Percentiles rank a stretch among this genome's conserved stretches.
phyloP scores from a whole-genome alignment of 1,284 basidiomycete genomes.

The Ceratorhiza oryzae-sativae region DNA sequence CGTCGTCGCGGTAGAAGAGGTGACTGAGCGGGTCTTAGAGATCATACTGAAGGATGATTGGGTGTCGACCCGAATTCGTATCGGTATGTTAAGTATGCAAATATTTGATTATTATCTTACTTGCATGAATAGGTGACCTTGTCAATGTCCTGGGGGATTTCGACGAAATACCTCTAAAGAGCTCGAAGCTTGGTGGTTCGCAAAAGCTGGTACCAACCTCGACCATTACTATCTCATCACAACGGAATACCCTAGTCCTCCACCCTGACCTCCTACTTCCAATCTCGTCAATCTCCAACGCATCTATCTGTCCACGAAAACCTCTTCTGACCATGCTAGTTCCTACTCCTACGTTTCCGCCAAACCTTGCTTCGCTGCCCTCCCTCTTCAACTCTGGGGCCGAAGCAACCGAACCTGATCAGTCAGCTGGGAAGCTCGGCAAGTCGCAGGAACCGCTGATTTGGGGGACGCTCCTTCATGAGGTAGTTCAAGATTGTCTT shows the following conservation, averaged over 20 bases:
- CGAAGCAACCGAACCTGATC: conserved; percentile 48
- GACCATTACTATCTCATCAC: conserved; percentile 64
- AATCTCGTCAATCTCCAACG: conserved; percentile 83
- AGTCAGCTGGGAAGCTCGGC: conserved; percentile 59
- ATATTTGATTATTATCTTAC: conserved; percentile 11
- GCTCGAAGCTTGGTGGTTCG: conserved; percentile 49
- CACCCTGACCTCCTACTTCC: conserved; percentile 92
- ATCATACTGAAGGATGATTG: conserved; percentile 72
- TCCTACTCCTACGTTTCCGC: conserved; percentile 48
- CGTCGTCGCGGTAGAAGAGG: conserved; percentile 9
- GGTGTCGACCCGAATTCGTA: conserved; percentile 62
- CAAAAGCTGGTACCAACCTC: conserved; percentile 62
- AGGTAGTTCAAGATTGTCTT: conserved; percentile 84
- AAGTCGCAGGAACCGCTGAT: conserved; percentile 49
- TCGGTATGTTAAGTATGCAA: conserved; percentile 55
- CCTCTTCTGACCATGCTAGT: conserved; percentile 71
- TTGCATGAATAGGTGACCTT: conserved; percentile 65
- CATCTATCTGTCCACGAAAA: conserved; percentile 81
- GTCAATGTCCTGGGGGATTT: conserved; percentile 60
- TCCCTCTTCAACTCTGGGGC: conserved; percentile 59
- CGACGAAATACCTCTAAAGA: not conserved
- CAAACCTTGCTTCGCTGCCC: conserved; percentile 55
- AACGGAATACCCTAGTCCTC: conserved; percentile 72
- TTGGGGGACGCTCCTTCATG: conserved; percentile 91
- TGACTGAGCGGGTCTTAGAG: conserved; percentile 8